Conservation (phyloP, 306 rosid species). For the Herpetospermum pedunculosum region DNA sequence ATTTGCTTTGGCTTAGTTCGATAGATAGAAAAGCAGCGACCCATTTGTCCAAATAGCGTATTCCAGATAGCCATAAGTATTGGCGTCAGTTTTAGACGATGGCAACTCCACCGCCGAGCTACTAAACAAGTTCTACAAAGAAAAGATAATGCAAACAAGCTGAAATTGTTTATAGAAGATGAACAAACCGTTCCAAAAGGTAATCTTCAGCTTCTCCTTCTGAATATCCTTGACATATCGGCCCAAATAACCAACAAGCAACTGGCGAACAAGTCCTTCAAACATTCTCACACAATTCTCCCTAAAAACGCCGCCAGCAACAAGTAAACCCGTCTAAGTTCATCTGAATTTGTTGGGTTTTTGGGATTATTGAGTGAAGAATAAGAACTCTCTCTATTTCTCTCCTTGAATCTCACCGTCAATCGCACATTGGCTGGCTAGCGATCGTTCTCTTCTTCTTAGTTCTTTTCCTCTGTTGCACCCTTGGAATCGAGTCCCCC, state of each 20-base stretch:
- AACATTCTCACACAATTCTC: constrained; percentile 31
- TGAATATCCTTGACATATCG: constrained; percentile 74
- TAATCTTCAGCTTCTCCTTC: constrained; percentile 77
- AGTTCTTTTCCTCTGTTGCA: too few relatives aligned
- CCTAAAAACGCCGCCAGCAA: neutral
- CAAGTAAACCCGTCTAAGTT: neutral
- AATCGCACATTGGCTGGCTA: neutral
- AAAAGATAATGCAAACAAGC: neutral
- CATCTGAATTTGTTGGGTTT: neutral
- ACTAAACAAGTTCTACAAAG: neutral
- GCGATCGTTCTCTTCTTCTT: too few relatives aligned
- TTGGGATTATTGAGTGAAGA: neutral
- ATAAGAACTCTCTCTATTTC: neutral
- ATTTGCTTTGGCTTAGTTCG: neutral
- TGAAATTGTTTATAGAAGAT: neutral
- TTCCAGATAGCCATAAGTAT: neutral
- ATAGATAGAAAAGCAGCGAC: neutral
- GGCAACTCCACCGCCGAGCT: neutral
- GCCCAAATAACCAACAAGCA: constrained; percentile 73
- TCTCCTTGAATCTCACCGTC: neutral
- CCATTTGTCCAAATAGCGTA: neutral
- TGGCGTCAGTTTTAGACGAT: neutral
- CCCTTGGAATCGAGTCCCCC: too few relatives aligned
- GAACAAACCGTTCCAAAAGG: constrained; percentile 52
- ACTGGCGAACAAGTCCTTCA: constrained; percentile 67